These are phyloP conservation scores for Trichoderma harzianum DNA, from an alignment of 2,329 filamentous ascomycete species.

Conservation along the genomic window DNA sequence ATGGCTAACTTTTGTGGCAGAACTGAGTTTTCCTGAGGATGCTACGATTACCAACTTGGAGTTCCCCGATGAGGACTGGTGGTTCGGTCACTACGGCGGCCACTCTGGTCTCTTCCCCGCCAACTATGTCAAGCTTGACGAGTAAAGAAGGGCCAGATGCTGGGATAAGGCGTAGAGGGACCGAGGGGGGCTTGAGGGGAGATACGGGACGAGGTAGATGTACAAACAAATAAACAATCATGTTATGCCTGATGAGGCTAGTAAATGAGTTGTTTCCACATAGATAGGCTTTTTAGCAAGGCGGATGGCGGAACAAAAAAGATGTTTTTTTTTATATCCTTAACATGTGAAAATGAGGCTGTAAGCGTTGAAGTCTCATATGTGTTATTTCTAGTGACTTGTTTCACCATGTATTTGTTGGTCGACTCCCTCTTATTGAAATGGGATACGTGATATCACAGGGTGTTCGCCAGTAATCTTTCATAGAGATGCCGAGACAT, in stretches of 20 bases:
- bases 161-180: not conserved
- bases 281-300: not conserved
- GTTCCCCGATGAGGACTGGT: conserved; percentile 99
- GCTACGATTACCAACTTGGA: conserved; percentile 79
- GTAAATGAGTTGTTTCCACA: not conserved
- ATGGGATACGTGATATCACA: not conserved
- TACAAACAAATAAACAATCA: conserved; percentile 12
- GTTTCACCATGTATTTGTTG: not conserved
- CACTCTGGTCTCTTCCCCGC: conserved; percentile 79
- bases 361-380: not conserved
- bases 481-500: too few species aligned
- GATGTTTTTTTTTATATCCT: not conserved
- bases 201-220: not conserved
- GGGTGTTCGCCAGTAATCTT: not conserved
- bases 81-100: conserved; percentile 83
- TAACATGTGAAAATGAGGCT: not conserved
- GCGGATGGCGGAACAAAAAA: not conserved
- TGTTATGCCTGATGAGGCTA: conserved; percentile 8
- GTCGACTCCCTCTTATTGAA: not conserved
- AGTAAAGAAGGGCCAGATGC: conserved; percentile 22
- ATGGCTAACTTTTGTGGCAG: conserved; percentile 42
- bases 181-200: not conserved
- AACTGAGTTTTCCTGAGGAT: conserved; percentile 81
- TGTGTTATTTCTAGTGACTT: not conserved
- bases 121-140: conserved; percentile 63